Conservation (phyloP, 345 rosid species). For the Anacardium occidentale region DNA sequence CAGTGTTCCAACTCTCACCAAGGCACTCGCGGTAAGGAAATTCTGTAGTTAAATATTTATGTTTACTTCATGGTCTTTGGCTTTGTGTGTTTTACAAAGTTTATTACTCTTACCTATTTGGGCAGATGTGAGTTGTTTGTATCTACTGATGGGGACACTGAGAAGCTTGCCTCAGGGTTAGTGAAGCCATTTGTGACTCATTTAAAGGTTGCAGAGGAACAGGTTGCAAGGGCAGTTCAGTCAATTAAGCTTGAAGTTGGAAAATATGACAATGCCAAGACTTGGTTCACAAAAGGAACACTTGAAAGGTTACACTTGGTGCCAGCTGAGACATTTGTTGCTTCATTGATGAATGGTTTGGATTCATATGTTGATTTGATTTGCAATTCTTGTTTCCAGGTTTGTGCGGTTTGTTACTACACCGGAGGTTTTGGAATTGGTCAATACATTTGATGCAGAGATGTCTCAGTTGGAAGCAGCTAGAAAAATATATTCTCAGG, state of each 20-base stretch:
- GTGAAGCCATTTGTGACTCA: conserved; percentile 89
- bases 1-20: conserved; percentile 86
- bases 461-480: conserved; percentile 98
- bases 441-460: conserved; percentile 73
- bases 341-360: conserved; percentile 6
- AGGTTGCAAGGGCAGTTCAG: conserved; percentile 53
- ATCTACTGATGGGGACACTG: conserved; percentile 66
- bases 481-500: conserved; percentile 79
- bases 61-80: conserved; percentile 8
- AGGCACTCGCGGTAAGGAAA: conserved; percentile 65
- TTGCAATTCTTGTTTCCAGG: conserved; percentile 43
- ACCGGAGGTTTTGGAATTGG: conserved; percentile 90
- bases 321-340: conserved; percentile 19
- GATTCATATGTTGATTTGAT: conserved; percentile 21
- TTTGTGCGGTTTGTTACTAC: conserved; percentile 98
- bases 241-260: conserved; percentile 76
- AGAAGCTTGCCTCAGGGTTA: conserved; percentile 88
- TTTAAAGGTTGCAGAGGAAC: conserved; percentile 84
- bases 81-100: conserved; percentile 1
- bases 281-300: conserved; percentile 95
- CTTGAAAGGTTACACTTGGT: conserved; percentile 70
- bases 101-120: conserved; percentile 19
- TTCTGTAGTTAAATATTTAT: conserved; percentile 7
- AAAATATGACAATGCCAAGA: conserved; percentile 46
- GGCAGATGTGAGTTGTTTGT: conserved; percentile 84